Conservation (phyloP, 208 protist genomes). For the Leishmania tarentolae region DNA sequence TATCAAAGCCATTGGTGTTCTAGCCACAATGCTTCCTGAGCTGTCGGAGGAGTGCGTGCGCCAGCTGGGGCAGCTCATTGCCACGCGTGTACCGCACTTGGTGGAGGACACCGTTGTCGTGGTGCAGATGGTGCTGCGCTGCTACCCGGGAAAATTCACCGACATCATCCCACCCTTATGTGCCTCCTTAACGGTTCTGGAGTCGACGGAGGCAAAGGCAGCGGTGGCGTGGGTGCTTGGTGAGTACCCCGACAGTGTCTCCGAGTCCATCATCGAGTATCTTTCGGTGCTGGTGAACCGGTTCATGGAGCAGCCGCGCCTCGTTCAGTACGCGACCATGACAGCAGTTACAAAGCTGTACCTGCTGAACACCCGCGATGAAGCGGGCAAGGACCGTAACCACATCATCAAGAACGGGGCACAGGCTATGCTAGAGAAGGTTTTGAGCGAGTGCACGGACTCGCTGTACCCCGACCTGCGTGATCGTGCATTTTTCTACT, state of each 20-base stretch:
- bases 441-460: slow-evolving; percentile 83
- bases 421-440: slow-evolving; percentile 81
- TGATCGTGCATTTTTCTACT: slow-evolving; percentile 98
- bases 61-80: slow-evolving; percentile 95
- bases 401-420: slow-evolving; percentile 23
- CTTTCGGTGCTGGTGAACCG: slow-evolving; percentile 95
- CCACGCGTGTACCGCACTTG: slow-evolving; percentile 96
- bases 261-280: slow-evolving; percentile 92
- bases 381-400: not conserved
- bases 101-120: slow-evolving; percentile 98
- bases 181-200: slow-evolving; percentile 95
- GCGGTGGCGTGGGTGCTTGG: slow-evolving; percentile 99
- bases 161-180: slow-evolving; percentile 94
- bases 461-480: slow-evolving; percentile 96
- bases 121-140: slow-evolving; percentile 97
- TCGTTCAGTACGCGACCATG: slow-evolving; percentile 96
- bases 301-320: slow-evolving; percentile 92
- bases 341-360: slow-evolving; percentile 98
- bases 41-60: slow-evolving; percentile 93
- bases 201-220: slow-evolving; percentile 96
- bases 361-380: slow-evolving; percentile 64
- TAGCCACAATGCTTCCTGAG: slow-evolving; percentile 95
- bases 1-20: slow-evolving; percentile 95
- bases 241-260: slow-evolving; percentile 95
- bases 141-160: slow-evolving; percentile 95